Base-by-base conservation (phyloP, 805 yeast genomes). In the Wickerhamiella azyma region DNA sequence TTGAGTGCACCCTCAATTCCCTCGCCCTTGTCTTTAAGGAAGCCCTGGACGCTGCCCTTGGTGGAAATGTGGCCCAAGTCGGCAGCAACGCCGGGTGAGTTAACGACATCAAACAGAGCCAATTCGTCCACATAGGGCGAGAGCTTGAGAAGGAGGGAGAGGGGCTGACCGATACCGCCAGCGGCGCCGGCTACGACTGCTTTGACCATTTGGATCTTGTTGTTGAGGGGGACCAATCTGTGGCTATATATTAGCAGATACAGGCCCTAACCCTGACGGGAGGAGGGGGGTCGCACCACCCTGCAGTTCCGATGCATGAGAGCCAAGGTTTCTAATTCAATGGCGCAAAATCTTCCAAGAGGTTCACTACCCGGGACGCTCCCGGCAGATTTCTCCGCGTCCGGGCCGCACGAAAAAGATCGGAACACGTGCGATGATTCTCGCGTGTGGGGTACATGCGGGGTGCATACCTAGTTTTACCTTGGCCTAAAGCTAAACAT, bases 101-200 rank as follows among this genome's bases (percentile, higher is more conserved):
- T 75, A 59, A 83, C 88, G 39, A 86, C 85, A 69, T 86, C 96
- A 65, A 77, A 85, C 48, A 85, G 71, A 5, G 94, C 77, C 55
- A 85, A 70, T 55, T 79, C 77, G 50, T 71, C 69, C 41, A 79
- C 72, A 45, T 71, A 68, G 35, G 76, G 76, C 55, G 77, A 75
- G 50, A 85, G 68, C 65, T 85, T 85, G 55, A 85, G 69, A 52
- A 85, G 71, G 46, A 86, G 75, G 11, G 94, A 84, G 51, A 85
- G 71, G 37, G 95, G 94, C 70, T 86, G 95, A 47, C 96, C 96
- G 60, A 85, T 85, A 50, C 96, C 95, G 57, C 94, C 94, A 46
- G 89, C 86, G 30, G 59, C 59, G 53, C 95, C 95, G 45, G 80
- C 71, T 50, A 85, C 86, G 47, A 63, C 66, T 40, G 66, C 68